These are phyloP conservation scores for Leptographium wingfieldii DNA, from an alignment of 2,329 filamentous ascomycete genomes.

Conservation along the genomic window DNA sequence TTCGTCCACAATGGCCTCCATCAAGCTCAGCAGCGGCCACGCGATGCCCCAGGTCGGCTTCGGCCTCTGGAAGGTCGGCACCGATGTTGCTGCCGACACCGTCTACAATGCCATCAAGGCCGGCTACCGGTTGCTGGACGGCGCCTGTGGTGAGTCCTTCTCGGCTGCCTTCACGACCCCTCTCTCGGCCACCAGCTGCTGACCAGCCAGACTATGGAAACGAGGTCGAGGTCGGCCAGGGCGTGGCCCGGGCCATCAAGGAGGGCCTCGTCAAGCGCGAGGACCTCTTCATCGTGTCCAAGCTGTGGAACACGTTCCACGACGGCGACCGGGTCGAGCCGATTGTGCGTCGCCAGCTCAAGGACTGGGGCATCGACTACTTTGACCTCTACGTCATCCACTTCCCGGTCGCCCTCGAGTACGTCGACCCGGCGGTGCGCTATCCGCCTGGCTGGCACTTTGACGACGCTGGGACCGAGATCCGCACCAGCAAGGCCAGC, in stretches of 20 bases:
- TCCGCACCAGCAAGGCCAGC: slow-evolving; percentile 53
- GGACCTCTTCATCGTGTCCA: slow-evolving; percentile 85
- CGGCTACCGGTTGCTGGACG: slow-evolving; percentile 48
- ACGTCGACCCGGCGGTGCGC: slow-evolving; percentile 64
- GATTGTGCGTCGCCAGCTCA: slow-evolving; percentile 63
- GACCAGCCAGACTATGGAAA: slow-evolving; percentile 60
- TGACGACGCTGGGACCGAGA: slow-evolving; percentile 42
- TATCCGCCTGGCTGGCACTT: slow-evolving; percentile 72
- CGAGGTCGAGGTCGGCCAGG: slow-evolving; percentile 65
- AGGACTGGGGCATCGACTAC: slow-evolving; percentile 77
- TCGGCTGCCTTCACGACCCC: neutral
- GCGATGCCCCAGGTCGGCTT: slow-evolving; percentile 68
- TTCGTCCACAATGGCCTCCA: slow-evolving; percentile 25
- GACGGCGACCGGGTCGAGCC: slow-evolving; percentile 64
- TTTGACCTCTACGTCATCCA: slow-evolving; percentile 85
- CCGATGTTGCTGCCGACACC: slow-evolving; percentile 57
- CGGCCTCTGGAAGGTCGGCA: slow-evolving; percentile 75
- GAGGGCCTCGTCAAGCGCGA: slow-evolving; percentile 71
- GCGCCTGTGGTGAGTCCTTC: slow-evolving; percentile 40
- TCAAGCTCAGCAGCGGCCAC: slow-evolving; percentile 52
- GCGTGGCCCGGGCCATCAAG: slow-evolving; percentile 65
- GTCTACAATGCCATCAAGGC: slow-evolving; percentile 64
- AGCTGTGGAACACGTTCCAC: slow-evolving; percentile 91
- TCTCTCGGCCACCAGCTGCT: neutral
- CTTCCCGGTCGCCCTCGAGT: slow-evolving; percentile 79